Evolutionary conservation across 495 filamentous ascomycete genomes (phyloP).

Genomic region (Tuber borchii): DNA sequence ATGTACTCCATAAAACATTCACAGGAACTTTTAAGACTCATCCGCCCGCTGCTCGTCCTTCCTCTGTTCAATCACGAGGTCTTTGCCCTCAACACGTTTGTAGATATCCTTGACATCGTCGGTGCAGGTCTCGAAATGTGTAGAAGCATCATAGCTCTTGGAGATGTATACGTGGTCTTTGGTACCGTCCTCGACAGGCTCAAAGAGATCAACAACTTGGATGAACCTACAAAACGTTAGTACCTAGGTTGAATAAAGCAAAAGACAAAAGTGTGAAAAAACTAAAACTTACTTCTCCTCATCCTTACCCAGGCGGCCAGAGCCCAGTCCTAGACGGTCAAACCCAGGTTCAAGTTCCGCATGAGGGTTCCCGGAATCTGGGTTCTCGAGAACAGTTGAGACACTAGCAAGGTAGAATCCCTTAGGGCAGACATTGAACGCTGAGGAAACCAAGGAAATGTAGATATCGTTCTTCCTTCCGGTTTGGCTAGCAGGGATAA

Average conservation of each 20-base stretch:
- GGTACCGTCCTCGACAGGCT: conserved; percentile 77
- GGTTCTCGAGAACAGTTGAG: conserved; percentile 82
- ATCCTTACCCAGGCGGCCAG: conserved; percentile 85
- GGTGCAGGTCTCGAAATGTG: conserved; percentile 93
- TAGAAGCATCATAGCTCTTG: conserved; percentile 95
- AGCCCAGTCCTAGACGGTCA: conserved; percentile 75
- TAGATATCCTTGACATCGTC: conserved; percentile 96
- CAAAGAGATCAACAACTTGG: conserved; percentile 58
- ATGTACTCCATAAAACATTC: conserved; percentile 22
- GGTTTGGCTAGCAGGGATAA: conserved; percentile 95
- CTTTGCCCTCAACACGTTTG: conserved; percentile 74
- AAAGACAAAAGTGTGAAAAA: background rate
- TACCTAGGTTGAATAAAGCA: background rate
- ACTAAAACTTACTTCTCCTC: conserved; percentile 76
- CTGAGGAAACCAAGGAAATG: conserved; percentile 89
- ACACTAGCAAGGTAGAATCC: conserved; percentile 99
- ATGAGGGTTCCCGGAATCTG: conserved; percentile 78
- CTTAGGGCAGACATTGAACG: conserved; percentile 97
- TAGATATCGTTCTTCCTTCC: conserved; percentile 97
- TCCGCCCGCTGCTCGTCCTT: conserved; percentile 35
- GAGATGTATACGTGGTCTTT: conserved; percentile 94
- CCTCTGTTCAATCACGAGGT: conserved; percentile 55
- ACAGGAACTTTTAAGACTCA: background rate
- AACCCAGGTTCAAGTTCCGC: conserved; percentile 89
- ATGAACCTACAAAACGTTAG: conserved; percentile 36